These are phyloP conservation scores for Nectriaceae sp. DNA, from an alignment of 2,329 filamentous ascomycete species.

Conservation along the genomic window DNA sequence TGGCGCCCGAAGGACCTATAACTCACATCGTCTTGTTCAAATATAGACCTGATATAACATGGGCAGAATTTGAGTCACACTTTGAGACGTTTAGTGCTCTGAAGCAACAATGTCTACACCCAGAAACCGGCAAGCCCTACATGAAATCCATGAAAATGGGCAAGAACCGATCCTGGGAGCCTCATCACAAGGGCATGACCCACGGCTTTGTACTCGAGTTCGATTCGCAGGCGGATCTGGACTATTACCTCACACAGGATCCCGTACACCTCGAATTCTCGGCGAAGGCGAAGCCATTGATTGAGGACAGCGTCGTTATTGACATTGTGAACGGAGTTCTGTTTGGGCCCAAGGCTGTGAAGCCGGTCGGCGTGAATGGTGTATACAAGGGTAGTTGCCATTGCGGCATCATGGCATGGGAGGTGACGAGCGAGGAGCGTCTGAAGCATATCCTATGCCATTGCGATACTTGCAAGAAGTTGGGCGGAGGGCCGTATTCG, in stretches of 20 bases:
- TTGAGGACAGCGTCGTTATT: neutral
- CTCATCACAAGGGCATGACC: neutral
- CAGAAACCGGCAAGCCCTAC: neutral
- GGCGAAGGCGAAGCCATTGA: neutral
- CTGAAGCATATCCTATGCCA: neutral
- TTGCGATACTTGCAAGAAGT: neutral
- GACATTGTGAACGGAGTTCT: neutral
- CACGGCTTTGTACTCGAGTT: neutral
- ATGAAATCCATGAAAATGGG: neutral
- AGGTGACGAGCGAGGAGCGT: neutral
- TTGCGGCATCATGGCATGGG: neutral
- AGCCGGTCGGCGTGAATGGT: neutral
- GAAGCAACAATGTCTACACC: neutral
- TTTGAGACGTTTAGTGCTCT: neutral
- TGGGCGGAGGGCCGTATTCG: neutral
- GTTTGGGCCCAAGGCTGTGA: neutral
- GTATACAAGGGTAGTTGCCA: neutral
- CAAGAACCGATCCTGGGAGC: neutral
- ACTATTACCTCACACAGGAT: neutral
- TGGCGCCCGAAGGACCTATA: neutral
- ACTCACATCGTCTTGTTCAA: neutral
- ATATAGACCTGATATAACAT: neutral
- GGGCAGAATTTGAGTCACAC: neutral
- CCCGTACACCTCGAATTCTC: neutral
- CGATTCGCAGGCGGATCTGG: neutral